A percentile compares a stretch with the other conserved stretches of the same genome.
These are phyloP conservation scores for Aspergillus hancockii DNA, from an alignment of 495 filamentous ascomycete genomes.

Conservation along the genomic window DNA sequence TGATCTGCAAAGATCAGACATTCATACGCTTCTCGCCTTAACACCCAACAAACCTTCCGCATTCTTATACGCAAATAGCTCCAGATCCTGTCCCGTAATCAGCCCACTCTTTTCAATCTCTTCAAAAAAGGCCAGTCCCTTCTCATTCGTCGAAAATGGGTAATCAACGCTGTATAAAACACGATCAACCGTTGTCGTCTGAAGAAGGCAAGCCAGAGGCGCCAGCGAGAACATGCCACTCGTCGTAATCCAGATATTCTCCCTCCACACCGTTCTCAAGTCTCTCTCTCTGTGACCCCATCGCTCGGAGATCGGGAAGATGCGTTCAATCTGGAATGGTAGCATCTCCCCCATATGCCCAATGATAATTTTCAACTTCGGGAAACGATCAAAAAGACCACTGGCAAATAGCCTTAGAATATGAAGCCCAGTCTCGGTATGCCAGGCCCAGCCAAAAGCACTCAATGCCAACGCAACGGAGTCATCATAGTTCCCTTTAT, in stretches of 20 bases:
- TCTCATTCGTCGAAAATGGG: conserved; percentile 52
- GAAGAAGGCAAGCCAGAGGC: conserved; percentile 43
- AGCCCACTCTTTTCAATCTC: conserved; percentile 53
- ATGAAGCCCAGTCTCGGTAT: conserved; percentile 47
- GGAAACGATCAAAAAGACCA: conserved; percentile 51
- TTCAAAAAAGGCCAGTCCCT: conserved; percentile 45
- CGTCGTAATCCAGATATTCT: conserved; percentile 43
- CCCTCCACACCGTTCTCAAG: conserved; percentile 40
- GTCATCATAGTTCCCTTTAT: conserved; percentile 35
- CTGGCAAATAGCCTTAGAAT: conserved; percentile 42
- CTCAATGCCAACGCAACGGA: conserved; percentile 36
- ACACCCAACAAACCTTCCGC: conserved; percentile 49
- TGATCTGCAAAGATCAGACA: background rate
- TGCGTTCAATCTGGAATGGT: conserved; percentile 43
- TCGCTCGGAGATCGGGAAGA: conserved; percentile 26
- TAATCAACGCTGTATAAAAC: conserved; percentile 63
- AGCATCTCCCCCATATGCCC: conserved; percentile 51
- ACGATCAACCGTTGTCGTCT: conserved; percentile 49
- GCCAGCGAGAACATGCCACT: conserved; percentile 33
- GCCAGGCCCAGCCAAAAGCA: conserved; percentile 45
- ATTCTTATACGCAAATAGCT: conserved; percentile 56
- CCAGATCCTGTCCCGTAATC: conserved; percentile 50
- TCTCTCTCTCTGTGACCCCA: conserved; percentile 22
- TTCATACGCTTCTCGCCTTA: background rate
- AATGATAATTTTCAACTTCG: conserved; percentile 45